Evolutionary conservation across 768 basidiomycete species (phyloP), one percentile per base, ranked within the genome.

Genomic region (Trametes villosa): DNA sequence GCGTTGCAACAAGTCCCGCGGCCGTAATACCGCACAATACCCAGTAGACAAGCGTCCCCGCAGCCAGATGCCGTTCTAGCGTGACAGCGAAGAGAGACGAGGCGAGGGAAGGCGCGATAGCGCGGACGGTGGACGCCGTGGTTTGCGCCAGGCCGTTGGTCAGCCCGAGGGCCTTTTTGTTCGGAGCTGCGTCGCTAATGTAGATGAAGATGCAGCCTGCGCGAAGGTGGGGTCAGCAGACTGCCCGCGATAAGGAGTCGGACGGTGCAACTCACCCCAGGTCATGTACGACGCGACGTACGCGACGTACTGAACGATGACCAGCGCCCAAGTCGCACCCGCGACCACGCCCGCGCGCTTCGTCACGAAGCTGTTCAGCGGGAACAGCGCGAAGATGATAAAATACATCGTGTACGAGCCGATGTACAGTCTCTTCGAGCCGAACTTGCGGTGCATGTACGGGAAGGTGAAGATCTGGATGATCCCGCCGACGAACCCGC

Each of bases 131-230:
- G 1, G 80, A 83, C 3, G 74, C 74, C 3, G 79, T 68, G 67
- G 82, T 82, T 68, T 87, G 84, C 2, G 78, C 82, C 34, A 85
- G 64, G 7, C 84, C 83, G 58, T 83, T 84, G 12, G 78, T 76
- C 5, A 81, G 74, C 1, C 82, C 84, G 13, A 88, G 71, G 12
- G 79, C 61, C 24, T 60, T 51, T 36, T 62, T 58, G 30, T 49
- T 68, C 1, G 70, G 72, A 3, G 67, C 65, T 2, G 71, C 62
- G 17, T 68, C 60, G 33, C 71, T 70, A 59, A 76, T 52, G 55
- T 68, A 75, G 27, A 76, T 65, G 46, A 70, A 74, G 17, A 70
- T 67, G 53, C 65, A 66, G 11, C 65, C 68, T 68, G 38, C 13
- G 18, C 27, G 17, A 27, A 13, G 20, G 2, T 4, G n/a, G 31